phyloP scores from a whole-genome alignment of 345 rosid species.

The Leavenworthia alabamica region DNA sequence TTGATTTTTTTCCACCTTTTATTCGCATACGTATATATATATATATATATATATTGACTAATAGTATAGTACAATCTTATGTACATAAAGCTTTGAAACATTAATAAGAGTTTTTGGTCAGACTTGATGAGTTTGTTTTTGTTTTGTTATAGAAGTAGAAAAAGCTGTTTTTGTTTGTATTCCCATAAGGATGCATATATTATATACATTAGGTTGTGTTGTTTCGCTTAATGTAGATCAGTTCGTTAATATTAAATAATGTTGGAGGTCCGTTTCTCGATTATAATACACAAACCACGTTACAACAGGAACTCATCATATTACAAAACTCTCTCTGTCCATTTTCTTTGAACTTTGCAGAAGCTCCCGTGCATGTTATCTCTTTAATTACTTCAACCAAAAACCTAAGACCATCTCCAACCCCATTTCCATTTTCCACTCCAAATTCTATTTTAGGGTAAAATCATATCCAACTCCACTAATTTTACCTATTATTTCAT shows the following conservation, averaged over 20 bases:
- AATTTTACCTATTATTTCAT: too few relatives aligned
- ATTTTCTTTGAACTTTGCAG: constrained; percentile 32
- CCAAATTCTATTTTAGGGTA: too few relatives aligned
- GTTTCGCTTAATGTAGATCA: neutral
- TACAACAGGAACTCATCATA: constrained; percentile 61
- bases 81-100: constrained; percentile 9
- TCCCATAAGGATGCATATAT: neutral
- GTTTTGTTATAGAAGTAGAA: constrained; percentile 6
- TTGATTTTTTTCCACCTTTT: neutral
- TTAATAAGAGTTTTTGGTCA: constrained; percentile 2
- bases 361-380: constrained; percentile 17
- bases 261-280: constrained; percentile 42
- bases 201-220: neutral
- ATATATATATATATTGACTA: neutral
- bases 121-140: constrained; percentile 8
- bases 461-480: too few relatives aligned
- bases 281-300: constrained; percentile 49
- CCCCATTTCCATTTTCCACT: too few relatives aligned
- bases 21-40: neutral
- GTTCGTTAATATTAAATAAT: neutral
- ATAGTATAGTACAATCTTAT: constrained; percentile 8
- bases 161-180: constrained; percentile 33
- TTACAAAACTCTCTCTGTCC: constrained; percentile 55
- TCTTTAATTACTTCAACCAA: neutral
- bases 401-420: too few relatives aligned